Evolutionary conservation across 148 eudicot genomes (phyloP).

Genomic region (Tetragonia tetragonoides): DNA sequence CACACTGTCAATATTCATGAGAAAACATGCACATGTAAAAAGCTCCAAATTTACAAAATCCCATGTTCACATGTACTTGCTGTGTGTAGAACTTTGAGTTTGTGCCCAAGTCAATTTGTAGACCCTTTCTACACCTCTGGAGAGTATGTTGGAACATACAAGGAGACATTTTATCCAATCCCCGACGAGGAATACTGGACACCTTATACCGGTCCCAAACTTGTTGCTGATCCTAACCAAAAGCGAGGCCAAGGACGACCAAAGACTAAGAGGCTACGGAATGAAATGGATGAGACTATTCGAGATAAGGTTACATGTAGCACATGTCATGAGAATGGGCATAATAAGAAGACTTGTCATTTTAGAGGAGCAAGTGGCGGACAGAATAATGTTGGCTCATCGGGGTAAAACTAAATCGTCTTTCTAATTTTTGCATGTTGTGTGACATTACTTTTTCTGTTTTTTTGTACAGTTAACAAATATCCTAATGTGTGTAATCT

Average conservation of each 20-base stretch:
- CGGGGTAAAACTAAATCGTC: too few relatives aligned
- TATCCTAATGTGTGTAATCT: too few relatives aligned
- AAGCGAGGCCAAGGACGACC: background rate
- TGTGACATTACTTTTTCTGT: too few relatives aligned
- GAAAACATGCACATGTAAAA: background rate
- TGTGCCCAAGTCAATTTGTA: background rate
- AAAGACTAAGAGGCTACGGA: background rate
- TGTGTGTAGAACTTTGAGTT: background rate
- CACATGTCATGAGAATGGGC: too few relatives aligned
- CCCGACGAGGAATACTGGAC: background rate
- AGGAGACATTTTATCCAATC: background rate
- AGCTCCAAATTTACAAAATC: background rate
- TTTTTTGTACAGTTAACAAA: too few relatives aligned
- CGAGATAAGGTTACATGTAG: too few relatives aligned
- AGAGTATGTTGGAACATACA: background rate
- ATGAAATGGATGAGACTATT: conserved; percentile 7
- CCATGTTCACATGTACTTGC: conserved; percentile 6
- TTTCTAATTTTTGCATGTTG: too few relatives aligned
- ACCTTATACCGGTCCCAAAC: background rate
- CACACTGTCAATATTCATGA: too few relatives aligned
- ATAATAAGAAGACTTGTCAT: too few relatives aligned
- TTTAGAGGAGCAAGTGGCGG: too few relatives aligned
- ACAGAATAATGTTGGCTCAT: too few relatives aligned
- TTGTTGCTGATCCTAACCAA: background rate
- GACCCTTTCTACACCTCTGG: background rate